Evolutionary conservation across 2,329 filamentous ascomycete genomes (phyloP).

Genomic region (Fusarium sp.): DNA sequence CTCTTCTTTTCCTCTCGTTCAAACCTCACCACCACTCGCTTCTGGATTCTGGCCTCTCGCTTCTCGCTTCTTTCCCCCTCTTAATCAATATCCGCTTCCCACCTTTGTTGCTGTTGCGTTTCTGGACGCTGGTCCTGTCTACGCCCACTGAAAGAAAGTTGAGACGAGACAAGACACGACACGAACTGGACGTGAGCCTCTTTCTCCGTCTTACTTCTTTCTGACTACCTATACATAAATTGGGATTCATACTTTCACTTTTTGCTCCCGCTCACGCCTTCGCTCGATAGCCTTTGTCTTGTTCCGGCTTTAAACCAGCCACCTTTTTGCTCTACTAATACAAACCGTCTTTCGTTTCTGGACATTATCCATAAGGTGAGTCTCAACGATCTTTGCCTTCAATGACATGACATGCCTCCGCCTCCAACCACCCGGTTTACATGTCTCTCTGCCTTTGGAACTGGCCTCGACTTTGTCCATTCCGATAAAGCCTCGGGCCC

Average conservation of each 20-base stretch:
- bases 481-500: constrained; percentile 41
- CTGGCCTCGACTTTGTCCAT: constrained; percentile 20
- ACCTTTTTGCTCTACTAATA: constrained; percentile 47
- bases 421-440: constrained; percentile 50
- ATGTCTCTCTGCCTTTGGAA: constrained; percentile 22
- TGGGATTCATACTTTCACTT: background rate
- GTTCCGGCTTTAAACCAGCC: constrained; percentile 45
- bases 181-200: constrained; percentile 16
- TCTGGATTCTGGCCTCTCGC: constrained; percentile 2
- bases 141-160: constrained; percentile 13
- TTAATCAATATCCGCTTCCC: constrained; percentile 43
- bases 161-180: constrained; percentile 2
- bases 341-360: constrained; percentile 44
- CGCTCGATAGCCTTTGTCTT: constrained; percentile 43
- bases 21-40: constrained; percentile 45
- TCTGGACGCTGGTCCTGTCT: constrained; percentile 34
- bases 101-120: constrained; percentile 38
- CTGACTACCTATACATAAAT: constrained; percentile 22
- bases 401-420: constrained; percentile 45
- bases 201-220: constrained; percentile 25
- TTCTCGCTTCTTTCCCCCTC: constrained; percentile 21
- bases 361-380: constrained; percentile 55
- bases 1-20: constrained; percentile 45
- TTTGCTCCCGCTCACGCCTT: constrained; percentile 41
- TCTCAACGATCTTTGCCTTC: constrained; percentile 50